Base-by-base conservation (phyloP, 805 yeast genomes). In the Candida nonsorbophila region DNA sequence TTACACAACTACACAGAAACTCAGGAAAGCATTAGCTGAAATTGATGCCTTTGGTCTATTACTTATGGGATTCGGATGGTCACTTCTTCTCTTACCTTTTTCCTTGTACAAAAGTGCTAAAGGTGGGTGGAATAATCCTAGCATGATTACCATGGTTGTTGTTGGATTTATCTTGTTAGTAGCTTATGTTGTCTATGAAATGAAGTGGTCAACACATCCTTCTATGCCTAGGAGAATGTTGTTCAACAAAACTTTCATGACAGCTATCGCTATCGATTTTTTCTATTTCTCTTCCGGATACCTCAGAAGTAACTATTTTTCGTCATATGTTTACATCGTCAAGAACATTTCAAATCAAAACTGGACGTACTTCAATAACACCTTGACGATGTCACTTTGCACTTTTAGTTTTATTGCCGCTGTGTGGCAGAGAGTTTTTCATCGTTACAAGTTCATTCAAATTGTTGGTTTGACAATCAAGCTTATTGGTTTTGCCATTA, bases 101-200 rank as follows among this genome's bases (percentile, higher is more conserved):
- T 61, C 67, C 1, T 40, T 64, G 4, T 53, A 58, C 32, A 15
- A 49, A 1, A 30, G 47, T 22, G 67, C 67, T 13, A 30, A 43
- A 16, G 47, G 49, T 17, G 53, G 53, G 4, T 64, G 62, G 58
- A 40, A 34, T 9, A 57, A 58, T 33, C 66, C 67, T 15, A 51
- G 57, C 25, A 47, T 67, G 44, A 66, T 67, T 36, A 70, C 63
- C 17, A 62, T 65, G 70, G 41, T 62, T 14, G 51, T 58, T 24
- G 53, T 61, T 34, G 71, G 72, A 34, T 53, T 55, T 22, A 34
- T 54, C 7, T 32, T 64, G 5, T 44, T 66, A 32, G 47, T 59
- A 14, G 37, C 36, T 5, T 64, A 55, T 30, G 48, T 44, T 5
- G 20, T 61, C 14, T 63, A 55, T 44, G 72, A 67, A 42, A 42